These are phyloP conservation scores for Paspalum vaginatum DNA, from an alignment of 176 grass and related monocot species.

Conservation along the genomic window DNA sequence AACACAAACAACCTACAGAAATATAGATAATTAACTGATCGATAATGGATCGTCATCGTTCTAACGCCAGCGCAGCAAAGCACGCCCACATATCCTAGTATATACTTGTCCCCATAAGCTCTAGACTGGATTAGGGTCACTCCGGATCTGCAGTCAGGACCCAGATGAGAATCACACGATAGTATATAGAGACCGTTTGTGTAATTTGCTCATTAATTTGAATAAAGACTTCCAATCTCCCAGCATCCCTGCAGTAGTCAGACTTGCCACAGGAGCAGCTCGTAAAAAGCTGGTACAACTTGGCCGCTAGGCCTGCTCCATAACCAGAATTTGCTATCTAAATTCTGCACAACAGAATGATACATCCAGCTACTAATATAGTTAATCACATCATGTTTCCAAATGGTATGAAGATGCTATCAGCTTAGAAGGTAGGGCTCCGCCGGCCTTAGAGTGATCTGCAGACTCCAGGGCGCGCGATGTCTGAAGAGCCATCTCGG, in stretches of 20 bases:
- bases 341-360: not conserved
- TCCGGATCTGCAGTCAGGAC: too few relatives aligned
- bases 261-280: not conserved
- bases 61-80: too few relatives aligned
- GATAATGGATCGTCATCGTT: too few relatives aligned
- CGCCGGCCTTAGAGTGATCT: conserved; percentile 43
- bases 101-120: too few relatives aligned
- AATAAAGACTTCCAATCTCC: not conserved
- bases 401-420: conserved; percentile 85
- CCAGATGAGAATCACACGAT: too few relatives aligned
- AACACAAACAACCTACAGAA: too few relatives aligned
- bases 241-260: not conserved
- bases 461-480: conserved; percentile 78
- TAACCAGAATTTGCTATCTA: conserved; percentile 1
- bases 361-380: not conserved
- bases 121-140: too few relatives aligned
- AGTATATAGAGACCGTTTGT: too few relatives aligned
- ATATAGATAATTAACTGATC: too few relatives aligned
- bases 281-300: not conserved
- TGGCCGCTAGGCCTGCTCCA: not conserved
- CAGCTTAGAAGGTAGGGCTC: conserved; percentile 52
- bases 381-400: conserved; percentile 62
- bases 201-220: too few relatives aligned
- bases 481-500: conserved; percentile 88
- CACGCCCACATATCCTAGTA: too few relatives aligned